A percentile compares a stretch with the other conserved stretches of the same genome.
Conservation (phyloP, 805 yeast species). For the Metschnikowia reukaufii region DNA sequence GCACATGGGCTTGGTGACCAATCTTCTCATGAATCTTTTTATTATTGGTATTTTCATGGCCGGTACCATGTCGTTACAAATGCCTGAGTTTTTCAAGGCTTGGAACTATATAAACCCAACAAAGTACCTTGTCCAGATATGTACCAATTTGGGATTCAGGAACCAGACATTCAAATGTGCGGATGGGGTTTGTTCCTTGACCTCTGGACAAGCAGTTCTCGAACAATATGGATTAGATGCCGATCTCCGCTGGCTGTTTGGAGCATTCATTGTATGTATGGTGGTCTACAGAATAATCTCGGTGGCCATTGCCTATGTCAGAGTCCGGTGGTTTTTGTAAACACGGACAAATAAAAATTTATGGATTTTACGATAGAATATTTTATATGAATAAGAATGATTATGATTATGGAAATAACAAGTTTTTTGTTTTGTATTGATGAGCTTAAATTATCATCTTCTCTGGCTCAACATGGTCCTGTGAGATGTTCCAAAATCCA, state of each 20-base stretch:
- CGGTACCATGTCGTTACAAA: slow-evolving; percentile 76
- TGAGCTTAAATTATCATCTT: not conserved
- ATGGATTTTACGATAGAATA: not conserved
- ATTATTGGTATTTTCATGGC: slow-evolving; percentile 80
- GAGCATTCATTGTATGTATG: slow-evolving; percentile 39
- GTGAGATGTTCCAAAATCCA: too few species aligned
- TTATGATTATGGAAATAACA: too few species aligned
- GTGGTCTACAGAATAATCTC: slow-evolving; percentile 45
- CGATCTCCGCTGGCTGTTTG: slow-evolving; percentile 37
- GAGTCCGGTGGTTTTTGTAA: slow-evolving; percentile 26
- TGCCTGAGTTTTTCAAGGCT: slow-evolving; percentile 67
- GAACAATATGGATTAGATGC: slow-evolving; percentile 47
- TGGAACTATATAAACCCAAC: slow-evolving; percentile 77
- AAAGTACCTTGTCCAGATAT: slow-evolving; percentile 63
- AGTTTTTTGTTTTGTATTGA: too few species aligned
- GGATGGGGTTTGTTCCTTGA: slow-evolving; percentile 45
- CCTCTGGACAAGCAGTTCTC: slow-evolving; percentile 56
- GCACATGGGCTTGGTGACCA: slow-evolving; percentile 80
- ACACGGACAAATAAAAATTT: not conserved
- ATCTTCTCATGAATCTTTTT: slow-evolving; percentile 62
- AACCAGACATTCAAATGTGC: slow-evolving; percentile 53
- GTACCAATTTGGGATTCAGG: slow-evolving; percentile 58
- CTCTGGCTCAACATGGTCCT: too few species aligned
- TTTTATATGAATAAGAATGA: not conserved
- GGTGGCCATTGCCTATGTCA: slow-evolving; percentile 23